phyloP scores from a whole-genome alignment of 208 protist genomes.

The Trypanosomatidae sp. region DNA sequence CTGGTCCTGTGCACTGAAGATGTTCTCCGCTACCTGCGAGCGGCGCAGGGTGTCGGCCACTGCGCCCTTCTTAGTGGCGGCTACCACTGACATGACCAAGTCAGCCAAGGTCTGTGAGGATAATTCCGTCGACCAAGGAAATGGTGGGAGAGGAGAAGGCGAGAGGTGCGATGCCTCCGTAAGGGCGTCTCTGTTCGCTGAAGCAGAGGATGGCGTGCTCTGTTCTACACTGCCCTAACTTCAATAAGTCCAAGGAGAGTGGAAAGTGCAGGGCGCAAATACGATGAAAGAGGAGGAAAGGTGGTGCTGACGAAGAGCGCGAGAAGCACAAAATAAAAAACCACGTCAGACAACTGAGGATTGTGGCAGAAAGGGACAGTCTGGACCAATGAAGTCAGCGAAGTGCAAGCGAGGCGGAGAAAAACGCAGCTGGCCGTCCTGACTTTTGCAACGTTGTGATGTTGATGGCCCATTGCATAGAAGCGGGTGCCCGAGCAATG shows the following conservation, averaged over 20 bases:
- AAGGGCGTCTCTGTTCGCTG: not conserved
- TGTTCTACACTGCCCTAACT: slow-evolving; percentile 2
- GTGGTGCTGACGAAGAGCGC: not conserved
- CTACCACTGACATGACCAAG: slow-evolving; percentile 19
- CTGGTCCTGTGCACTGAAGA: slow-evolving; percentile 61
- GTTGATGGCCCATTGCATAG: not conserved
- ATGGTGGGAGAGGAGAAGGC: not conserved
- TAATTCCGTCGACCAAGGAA: not conserved
- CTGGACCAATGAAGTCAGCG: slow-evolving; percentile 1
- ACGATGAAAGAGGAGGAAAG: slow-evolving; percentile 4
- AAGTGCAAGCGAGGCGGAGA: not conserved
- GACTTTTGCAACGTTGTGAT: not conserved
- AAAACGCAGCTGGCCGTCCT: slow-evolving; percentile 6
- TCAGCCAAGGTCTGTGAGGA: not conserved
- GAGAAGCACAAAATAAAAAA: not conserved
- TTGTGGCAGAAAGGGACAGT: not conserved
- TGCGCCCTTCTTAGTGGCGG: slow-evolving; percentile 22
- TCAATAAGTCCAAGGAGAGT: slow-evolving; percentile 7
- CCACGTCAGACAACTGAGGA: not conserved
- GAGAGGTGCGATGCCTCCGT: not conserved
- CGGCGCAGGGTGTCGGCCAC: slow-evolving; percentile 55
- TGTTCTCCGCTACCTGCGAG: slow-evolving; percentile 59
- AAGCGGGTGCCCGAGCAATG: not conserved
- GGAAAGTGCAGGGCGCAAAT: slow-evolving; percentile 11
- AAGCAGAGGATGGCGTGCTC: not conserved